These are phyloP conservation scores for Blastobotrys muscicola DNA, from an alignment of 805 yeast genomes.

Conservation along the genomic window DNA sequence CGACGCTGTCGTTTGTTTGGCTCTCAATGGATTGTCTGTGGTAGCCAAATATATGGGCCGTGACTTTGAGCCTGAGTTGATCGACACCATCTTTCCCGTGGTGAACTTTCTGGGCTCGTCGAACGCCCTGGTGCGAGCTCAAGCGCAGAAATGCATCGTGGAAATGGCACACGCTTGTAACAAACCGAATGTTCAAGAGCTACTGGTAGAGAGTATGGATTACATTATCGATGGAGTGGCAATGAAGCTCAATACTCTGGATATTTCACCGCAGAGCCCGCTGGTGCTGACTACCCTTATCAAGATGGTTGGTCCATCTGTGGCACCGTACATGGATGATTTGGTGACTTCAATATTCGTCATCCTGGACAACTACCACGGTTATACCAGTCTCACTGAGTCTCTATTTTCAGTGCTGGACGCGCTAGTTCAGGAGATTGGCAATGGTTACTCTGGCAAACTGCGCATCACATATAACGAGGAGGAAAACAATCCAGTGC, in stretches of 20 bases:
- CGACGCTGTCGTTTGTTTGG: conserved; percentile 8
- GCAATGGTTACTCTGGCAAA: conserved; percentile 10
- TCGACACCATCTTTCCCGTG: conserved; percentile 64
- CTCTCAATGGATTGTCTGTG: conserved; percentile 16
- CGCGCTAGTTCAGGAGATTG: conserved; percentile 15
- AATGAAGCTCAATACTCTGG: conserved; percentile 53
- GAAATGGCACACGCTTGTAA: conserved; percentile 45
- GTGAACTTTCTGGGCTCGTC: conserved; percentile 61
- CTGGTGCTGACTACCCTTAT: conserved; percentile 62
- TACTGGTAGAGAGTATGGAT: conserved; percentile 64
- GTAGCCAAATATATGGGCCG: conserved; percentile 20
- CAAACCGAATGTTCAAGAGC: conserved; percentile 38
- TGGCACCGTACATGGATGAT: conserved; percentile 61
- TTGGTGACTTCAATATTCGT: conserved; percentile 65
- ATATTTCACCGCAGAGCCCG: conserved; percentile 64
- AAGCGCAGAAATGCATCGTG: conserved; percentile 44
- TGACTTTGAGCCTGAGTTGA: conserved; percentile 45
- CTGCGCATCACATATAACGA: conserved; percentile 16
- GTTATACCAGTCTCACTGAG: conserved; percentile 60
- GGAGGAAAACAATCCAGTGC: conserved; percentile 4
- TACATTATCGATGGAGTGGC: conserved; percentile 77
- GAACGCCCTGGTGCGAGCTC: conserved; percentile 35
- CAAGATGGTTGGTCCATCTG: conserved; percentile 56
- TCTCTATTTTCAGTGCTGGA: conserved; percentile 62
- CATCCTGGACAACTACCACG: conserved; percentile 75